Evolutionary conservation across 163 green algal genomes (phyloP).

Genomic region (Chlamydomonas reinhardtii): DNA sequence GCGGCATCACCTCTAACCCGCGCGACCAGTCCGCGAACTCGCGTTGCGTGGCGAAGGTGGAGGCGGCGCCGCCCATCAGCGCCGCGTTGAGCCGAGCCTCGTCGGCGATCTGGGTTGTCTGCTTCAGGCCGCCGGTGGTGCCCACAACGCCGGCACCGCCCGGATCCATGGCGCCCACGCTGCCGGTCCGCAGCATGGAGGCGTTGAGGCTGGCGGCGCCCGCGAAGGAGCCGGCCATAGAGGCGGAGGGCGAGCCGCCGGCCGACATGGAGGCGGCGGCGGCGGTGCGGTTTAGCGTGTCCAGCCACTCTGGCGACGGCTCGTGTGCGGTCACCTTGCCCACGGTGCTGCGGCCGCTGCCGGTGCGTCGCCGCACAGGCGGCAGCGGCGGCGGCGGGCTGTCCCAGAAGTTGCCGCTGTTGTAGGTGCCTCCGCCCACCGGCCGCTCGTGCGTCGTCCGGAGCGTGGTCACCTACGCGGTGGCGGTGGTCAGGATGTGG

Average conservation of each 20-base stretch:
- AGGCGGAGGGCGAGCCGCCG: no score
- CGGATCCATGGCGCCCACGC: constrained; percentile 21
- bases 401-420: constrained; percentile 38
- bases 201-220: not conserved
- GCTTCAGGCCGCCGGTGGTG: constrained; percentile 34
- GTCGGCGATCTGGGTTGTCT: constrained; percentile 7
- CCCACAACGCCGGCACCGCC: constrained; percentile 4
- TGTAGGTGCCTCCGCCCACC: constrained; percentile 28
- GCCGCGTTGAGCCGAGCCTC: constrained; percentile 32
- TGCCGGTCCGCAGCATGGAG: constrained; percentile 16
- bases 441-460: not conserved
- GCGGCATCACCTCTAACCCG: constrained; percentile 34
- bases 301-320: constrained; percentile 24
- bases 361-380: constrained; percentile 21
- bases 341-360: constrained; percentile 10
- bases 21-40: constrained; percentile 40
- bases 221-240: not conserved
- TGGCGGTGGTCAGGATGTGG: no score
- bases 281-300: constrained; percentile 18
- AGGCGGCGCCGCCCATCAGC: not conserved
- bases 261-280: no score
- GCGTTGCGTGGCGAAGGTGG: constrained; percentile 26
- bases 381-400: constrained; percentile 42
- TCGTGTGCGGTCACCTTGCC: not conserved
- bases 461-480: not conserved